phyloP scores from a whole-genome alignment of 1,284 basidiomycete genomes.

The Leccinum pallidistipes region DNA sequence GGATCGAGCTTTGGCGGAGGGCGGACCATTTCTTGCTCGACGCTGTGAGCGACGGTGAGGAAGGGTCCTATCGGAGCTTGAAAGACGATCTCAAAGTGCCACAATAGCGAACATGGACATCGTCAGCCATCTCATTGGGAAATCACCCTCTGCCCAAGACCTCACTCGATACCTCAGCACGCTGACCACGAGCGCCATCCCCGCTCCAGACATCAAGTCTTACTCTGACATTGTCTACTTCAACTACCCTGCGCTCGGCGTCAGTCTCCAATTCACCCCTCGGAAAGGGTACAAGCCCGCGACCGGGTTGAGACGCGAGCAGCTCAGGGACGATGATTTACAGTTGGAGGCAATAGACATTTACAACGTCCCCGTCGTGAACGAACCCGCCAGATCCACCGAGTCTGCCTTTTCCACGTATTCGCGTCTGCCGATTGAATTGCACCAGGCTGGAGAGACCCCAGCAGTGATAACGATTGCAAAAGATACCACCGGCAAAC shows the following conservation, averaged over 20 bases:
- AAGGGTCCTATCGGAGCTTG: conserved; percentile 24
- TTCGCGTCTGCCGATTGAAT: conserved; percentile 48
- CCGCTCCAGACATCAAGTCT: conserved; percentile 65
- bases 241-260: conserved; percentile 76
- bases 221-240: conserved; percentile 84
- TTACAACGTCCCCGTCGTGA: conserved; percentile 58
- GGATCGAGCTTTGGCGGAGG: conserved; percentile 25
- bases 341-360: conserved; percentile 75
- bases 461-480: conserved; percentile 47
- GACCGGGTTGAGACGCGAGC: conserved; percentile 43
- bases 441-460: conserved; percentile 44
- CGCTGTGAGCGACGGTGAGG: conserved; percentile 11
- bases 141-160: conserved; percentile 43
- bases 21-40: conserved; percentile 27
- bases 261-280: conserved; percentile 75
- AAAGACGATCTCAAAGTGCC: conserved; percentile 8
- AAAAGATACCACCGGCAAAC: conserved; percentile 63
- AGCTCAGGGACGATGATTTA: conserved; percentile 52
- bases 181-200: conserved; percentile 34
- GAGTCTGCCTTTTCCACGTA: conserved; percentile 55
- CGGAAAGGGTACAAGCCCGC: conserved; percentile 59
- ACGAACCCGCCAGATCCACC: conserved; percentile 38
- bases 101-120: conserved; percentile 26
- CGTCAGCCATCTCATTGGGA: conserved; percentile 42
- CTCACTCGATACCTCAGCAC: conserved; percentile 45